Conservation (phyloP, 306 rosid genomes). For the Abrus pulchellus region DNA sequence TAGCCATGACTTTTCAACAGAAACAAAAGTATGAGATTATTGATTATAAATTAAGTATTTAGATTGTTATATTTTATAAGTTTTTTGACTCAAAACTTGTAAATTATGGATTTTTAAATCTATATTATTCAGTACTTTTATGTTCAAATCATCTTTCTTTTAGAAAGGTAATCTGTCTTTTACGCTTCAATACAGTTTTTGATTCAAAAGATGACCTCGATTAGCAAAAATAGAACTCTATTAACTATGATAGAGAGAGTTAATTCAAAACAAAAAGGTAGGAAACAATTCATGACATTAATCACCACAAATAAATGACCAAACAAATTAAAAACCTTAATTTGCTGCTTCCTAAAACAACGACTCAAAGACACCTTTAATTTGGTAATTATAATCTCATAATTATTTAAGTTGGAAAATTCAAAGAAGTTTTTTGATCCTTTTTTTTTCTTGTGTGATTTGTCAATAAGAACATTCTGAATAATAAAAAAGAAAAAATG, state of each 20-base stretch:
- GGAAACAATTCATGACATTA: neutral
- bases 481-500: too few species aligned
- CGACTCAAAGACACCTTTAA: neutral
- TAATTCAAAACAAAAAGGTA: too few species aligned
- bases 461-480: neutral
- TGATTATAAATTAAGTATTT: neutral
- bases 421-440: neutral
- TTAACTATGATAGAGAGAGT: too few species aligned
- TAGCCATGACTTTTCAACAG: neutral
- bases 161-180: neutral
- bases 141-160: conserved; percentile 16
- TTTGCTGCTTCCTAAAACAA: neutral
- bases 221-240: neutral
- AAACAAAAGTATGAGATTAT: neutral
- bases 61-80: neutral
- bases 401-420: neutral
- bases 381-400: too few species aligned
- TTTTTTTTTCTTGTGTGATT: neutral
- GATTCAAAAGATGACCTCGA: conserved; percentile 4
- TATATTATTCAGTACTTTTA: neutral
- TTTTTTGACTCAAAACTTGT: neutral
- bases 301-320: neutral
- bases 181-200: neutral
- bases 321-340: neutral
- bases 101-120: neutral